Conservation (phyloP, 805 yeast species). For the Saccharomyces kudriavzevii region DNA sequence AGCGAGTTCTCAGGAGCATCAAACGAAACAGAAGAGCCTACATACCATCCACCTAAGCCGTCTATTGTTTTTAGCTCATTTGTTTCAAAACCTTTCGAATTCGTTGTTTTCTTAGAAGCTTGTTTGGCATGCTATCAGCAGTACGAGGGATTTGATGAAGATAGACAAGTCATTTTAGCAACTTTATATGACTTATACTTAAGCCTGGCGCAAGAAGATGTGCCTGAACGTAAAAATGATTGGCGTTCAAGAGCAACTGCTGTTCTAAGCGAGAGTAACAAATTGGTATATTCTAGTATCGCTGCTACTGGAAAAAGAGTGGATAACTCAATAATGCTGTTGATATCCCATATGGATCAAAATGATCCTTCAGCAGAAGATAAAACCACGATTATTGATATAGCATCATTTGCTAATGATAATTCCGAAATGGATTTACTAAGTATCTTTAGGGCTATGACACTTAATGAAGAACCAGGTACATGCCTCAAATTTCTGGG, state of each 20-base stretch:
- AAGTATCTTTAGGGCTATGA: conserved; percentile 50
- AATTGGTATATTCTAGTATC: conserved; percentile 44
- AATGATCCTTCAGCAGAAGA: conserved; percentile 31
- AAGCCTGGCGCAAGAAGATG: conserved; percentile 41
- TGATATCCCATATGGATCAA: conserved; percentile 37
- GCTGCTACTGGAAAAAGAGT: conserved; percentile 8
- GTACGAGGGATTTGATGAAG: conserved; percentile 61
- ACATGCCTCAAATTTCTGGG: conserved; percentile 51
- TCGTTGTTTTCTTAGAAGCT: conserved; percentile 88
- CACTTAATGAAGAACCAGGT: conserved; percentile 48
- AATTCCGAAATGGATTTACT: conserved; percentile 16
- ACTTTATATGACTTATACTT: conserved; percentile 80
- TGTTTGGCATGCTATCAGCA: conserved; percentile 70
- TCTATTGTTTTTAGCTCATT: conserved; percentile 79
- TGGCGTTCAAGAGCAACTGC: conserved; percentile 64
- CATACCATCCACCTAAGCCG: conserved; percentile 89
- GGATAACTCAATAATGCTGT: conserved; percentile 29
- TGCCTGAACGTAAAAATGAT: conserved; percentile 30
- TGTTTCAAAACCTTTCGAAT: conserved; percentile 76
- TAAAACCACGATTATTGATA: conserved; percentile 14
- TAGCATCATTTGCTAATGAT: neutral
- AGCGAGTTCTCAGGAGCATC: conserved; percentile 1
- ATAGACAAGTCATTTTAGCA: conserved; percentile 62
- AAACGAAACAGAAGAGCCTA: conserved; percentile 35
- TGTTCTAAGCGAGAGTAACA: conserved; percentile 41